Evolutionary conservation across 352 stramenopile genomes (phyloP), one percentile per base, ranked within the genome.

Genomic region (Paralagenidium karlingii): DNA sequence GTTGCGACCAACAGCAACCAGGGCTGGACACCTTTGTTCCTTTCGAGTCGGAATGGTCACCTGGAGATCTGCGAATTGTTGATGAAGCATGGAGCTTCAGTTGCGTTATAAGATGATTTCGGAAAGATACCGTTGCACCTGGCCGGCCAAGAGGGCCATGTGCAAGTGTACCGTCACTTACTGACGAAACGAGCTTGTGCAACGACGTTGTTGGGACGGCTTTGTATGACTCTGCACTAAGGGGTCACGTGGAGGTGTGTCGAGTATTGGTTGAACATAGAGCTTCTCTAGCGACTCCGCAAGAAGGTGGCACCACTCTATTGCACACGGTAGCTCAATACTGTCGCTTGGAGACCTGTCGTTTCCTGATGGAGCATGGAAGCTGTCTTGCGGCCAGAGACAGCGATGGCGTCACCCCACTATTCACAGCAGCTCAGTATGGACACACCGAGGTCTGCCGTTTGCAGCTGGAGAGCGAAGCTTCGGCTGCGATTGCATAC

Each of bases 211-310:
- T n/a, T n/a, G n/a, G n/a, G n/a, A n/a, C n/a, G n/a, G n/a, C n/a
- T n/a, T n/a, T n/a, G n/a, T n/a, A n/a, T n/a, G n/a, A n/a, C n/a
- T n/a, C n/a, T 18, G 58, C 54, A 32, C 69, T 74, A 47, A 61
- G 78, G 45, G 68, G 65, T 10, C 68, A 82, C 43, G 45, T 76
- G 19, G 62, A 79, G 47, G 73, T 63, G 16, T 57, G 79, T 29
- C 55, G 62, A 37, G 48, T 68, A 40, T 45, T 82, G 20, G 20
- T 73, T 16, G 31, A 51, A 34, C 58, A 60, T 12, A 60, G 61
- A 1, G 68, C 67, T 19, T 43, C 55, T 8, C 63, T 61, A 22
- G 59, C 49, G 9, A 51, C 75, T 20, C 63, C 66, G 1, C 58
- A 62, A 16, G 59, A 57, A 8, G 53, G 49, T 25, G 67, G 67